Conservation (phyloP, 2,329 filamentous ascomycete genomes). For the Trichoderma pleuroti region DNA sequence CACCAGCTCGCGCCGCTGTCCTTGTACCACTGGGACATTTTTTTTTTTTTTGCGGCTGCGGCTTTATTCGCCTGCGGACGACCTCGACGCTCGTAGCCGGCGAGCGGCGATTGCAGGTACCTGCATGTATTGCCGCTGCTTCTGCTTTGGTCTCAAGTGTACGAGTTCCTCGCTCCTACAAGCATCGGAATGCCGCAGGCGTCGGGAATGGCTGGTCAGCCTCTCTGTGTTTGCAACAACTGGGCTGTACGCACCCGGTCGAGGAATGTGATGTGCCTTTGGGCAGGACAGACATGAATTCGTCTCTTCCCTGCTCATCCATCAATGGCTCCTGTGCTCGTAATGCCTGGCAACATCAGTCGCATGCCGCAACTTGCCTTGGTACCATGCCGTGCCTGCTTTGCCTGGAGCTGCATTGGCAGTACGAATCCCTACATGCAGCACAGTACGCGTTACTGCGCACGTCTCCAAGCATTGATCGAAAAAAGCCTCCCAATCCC, state of each 20-base stretch:
- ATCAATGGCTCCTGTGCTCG: not conserved
- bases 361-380: not conserved
- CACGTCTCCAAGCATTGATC: not conserved
- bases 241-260: not conserved
- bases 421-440: not conserved
- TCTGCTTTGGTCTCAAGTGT: not conserved
- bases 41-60: not conserved
- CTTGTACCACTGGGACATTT: not conserved
- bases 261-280: constrained; percentile 1
- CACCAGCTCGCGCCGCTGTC: not conserved
- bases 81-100: not conserved
- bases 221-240: not conserved
- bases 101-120: not conserved
- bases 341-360: not conserved
- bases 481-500: not conserved
- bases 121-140: not conserved
- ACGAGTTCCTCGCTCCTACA: not conserved
- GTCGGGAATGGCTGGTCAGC: not conserved
- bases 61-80: not conserved
- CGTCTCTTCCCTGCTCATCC: not conserved
- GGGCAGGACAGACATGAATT: not conserved
- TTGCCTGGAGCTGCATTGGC: not conserved
- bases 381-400: not conserved
- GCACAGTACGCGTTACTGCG: not conserved
- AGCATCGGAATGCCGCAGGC: constrained; percentile 13